Evolutionary conservation across 2,329 filamentous ascomycete species (phyloP), one percentile per base, ranked within the genome.

Genomic region (Pestalotiopsis sp.): DNA sequence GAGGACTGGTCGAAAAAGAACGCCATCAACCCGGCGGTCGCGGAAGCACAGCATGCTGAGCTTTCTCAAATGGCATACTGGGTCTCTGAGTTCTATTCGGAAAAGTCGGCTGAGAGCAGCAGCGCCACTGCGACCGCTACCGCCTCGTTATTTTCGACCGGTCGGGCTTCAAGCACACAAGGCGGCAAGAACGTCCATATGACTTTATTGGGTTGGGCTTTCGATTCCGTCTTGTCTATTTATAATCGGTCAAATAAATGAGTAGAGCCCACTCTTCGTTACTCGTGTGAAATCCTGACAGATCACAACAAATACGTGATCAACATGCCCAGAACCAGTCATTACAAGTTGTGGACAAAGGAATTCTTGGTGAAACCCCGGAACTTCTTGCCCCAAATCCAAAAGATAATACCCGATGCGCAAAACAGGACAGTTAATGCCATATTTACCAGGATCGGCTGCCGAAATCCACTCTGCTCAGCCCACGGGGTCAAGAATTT

Each of bases 21-120:
- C 72, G 85, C 79, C 0, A 81, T 76, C 25, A 88, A 88, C 75
- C 77, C 77, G 0, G 83, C 82, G 0, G 79, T 83, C 0, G 75
- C 82, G 70, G 75, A 75, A n/a, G 81, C 85, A 2, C 83, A 87
- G 68, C 78, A 84, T 68, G 78, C 79, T 20, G 81, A 85, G 73
- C 76, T 89, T 3, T 76, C 76, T 14, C 83, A 87, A 76, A 82
- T 90, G 61, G 83, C 82, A 70, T 76, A 76, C n/a, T 90, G 87
- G 87, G 84, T 88, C 3, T 78, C 73, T 0, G 85, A 88, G 71
- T 89, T 80, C 68, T 82, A 82, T 52, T 12, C 57, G n/a, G 23
- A 12, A 13, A 59, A 59, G 12, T 3, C 23, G n/a, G 17, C 57
- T 13, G 20, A 23, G 12, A 4, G 57, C 4, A 27, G 17, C 45